Evolutionary conservation across 2,329 filamentous ascomycete species (phyloP), one percentile per base, ranked within the genome.

Genomic region (Ophiostoma sp.): DNA sequence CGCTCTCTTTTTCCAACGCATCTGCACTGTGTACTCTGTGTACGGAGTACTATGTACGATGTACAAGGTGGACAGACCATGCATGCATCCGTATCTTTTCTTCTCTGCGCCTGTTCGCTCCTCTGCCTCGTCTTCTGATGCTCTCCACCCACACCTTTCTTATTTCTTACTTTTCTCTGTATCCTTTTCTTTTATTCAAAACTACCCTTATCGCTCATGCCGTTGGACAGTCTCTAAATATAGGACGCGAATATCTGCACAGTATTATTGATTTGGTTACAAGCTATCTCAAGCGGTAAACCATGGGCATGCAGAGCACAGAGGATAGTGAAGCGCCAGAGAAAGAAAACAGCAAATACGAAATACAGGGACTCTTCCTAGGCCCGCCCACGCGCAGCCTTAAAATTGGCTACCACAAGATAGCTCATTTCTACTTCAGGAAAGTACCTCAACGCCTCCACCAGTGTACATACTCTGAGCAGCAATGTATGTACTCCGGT

Each of bases 1-100:
- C 60, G 68, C 71, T 57, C 36, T 70, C 66, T 33, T 64, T 52
- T 71, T 48, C 27, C 68, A 33, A 68, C 62, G 48, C 64, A 57
- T 68, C 69, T 17, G 44, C 4, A 31, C 27, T 31, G 1, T 31
- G 44, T 17, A 31, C 27, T 31, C 27, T 31, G 27, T 31, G 3
- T 31, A 31, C 27, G 1, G 3, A 1, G 27, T 31, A 31, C 27
- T 31, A 3, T 31, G 27, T 31, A 31, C 27, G 27, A 31, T 31
- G 27, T 31, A 13, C 52, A 48, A 20, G 20, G 44, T 48, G 17
- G 44, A 48, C 57, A 17, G 57, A 33, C 57, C 57, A 17, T 33
- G 54, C 4, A 39, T 39, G 57, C 57, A n/a, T n/a, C 15, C 31
- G n/a, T 15, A 31, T 62, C 13, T 35, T 39, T 64, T n/a, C 27